These are phyloP conservation scores for Candida frijolesensis DNA, from an alignment of 1,139 yeast species.

Conservation along the genomic window DNA sequence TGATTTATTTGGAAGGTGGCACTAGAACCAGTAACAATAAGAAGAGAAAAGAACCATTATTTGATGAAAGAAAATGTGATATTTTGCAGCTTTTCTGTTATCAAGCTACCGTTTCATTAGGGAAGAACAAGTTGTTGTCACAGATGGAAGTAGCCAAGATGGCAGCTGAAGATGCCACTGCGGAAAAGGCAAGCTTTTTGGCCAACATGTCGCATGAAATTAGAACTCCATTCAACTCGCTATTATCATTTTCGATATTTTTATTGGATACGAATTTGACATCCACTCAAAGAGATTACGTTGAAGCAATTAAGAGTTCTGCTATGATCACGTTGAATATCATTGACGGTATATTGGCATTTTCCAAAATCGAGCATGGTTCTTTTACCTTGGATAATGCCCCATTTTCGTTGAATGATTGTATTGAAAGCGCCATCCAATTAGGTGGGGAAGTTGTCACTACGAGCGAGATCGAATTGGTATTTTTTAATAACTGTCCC, in stretches of 20 bases:
- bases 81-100: conserved; percentile 50
- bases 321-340: conserved; percentile 57
- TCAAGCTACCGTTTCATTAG: conserved; percentile 57
- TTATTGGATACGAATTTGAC: conserved; percentile 51
- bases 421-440: conserved; percentile 56
- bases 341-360: conserved; percentile 59
- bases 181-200: conserved; percentile 57
- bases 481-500: conserved; percentile 47
- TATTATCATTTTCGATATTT: conserved; percentile 57
- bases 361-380: conserved; percentile 60
- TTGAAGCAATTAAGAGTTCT: conserved; percentile 54
- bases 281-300: conserved; percentile 53
- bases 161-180: conserved; percentile 63
- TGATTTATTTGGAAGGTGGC: conserved; percentile 44
- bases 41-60: not conserved
- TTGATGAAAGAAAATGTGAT: conserved; percentile 33
- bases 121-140: conserved; percentile 48
- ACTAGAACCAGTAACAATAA: conserved; percentile 1
- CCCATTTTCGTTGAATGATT: conserved; percentile 53
- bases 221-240: conserved; percentile 59
- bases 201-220: conserved; percentile 67
- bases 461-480: conserved; percentile 48
- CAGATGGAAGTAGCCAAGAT: conserved; percentile 56
- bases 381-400: conserved; percentile 48
- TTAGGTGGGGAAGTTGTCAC: conserved; percentile 56